Evolutionary conservation across 345 rosid genomes (phyloP).

Genomic region (Rhodamnia argentea): DNA sequence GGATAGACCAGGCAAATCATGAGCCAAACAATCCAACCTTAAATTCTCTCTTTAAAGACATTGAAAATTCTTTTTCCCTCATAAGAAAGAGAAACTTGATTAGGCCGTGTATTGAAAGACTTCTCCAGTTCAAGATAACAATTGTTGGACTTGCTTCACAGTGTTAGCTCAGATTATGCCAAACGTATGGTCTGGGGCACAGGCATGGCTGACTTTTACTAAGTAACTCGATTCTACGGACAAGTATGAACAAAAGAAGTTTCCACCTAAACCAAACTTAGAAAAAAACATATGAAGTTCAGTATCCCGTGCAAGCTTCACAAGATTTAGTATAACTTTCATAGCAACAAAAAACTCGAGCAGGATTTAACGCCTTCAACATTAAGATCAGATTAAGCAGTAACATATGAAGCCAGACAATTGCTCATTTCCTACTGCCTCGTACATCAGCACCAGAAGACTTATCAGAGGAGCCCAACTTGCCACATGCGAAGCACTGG

Average conservation of each 20-base stretch:
- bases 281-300: not conserved
- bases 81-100: not conserved
- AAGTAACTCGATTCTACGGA: not conserved
- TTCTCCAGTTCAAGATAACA: not conserved
- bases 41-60: not conserved
- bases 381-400: not conserved
- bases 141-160: not conserved
- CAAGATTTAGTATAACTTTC: not conserved
- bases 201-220: not conserved
- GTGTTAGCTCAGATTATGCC: not conserved
- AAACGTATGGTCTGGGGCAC: not conserved
- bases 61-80: not conserved
- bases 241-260: not conserved
- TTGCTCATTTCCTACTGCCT: not conserved
- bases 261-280: not conserved
- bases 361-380: not conserved
- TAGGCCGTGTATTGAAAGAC: not conserved
- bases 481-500: slow-evolving; percentile 78
- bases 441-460: slow-evolving; percentile 59
- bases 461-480: slow-evolving; percentile 73
- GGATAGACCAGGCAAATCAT: not conserved
- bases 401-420: not conserved
- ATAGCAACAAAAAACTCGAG: not conserved
- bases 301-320: not conserved
- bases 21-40: not conserved